Evolutionary conservation across 768 basidiomycete genomes (phyloP).

Genomic region (Boletales sp.): DNA sequence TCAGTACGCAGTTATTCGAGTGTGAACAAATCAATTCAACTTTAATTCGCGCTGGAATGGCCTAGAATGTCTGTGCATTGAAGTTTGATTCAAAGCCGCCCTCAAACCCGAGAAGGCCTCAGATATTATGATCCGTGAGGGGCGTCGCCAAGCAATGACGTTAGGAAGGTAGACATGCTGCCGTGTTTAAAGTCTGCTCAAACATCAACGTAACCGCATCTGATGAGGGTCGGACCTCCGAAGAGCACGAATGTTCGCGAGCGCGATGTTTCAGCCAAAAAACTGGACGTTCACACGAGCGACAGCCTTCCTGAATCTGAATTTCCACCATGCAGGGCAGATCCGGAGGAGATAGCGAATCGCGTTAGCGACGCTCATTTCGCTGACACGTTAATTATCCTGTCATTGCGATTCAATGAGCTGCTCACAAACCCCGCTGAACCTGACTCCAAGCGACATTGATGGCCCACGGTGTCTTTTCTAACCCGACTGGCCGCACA

Average conservation of each 20-base stretch:
- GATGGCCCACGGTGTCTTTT: slow-evolving; percentile 7
- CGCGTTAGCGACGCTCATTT: slow-evolving; percentile 3
- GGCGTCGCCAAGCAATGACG: not conserved
- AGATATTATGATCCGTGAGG: too few species aligned
- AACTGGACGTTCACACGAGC: slow-evolving; percentile 14
- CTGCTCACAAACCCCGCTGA: slow-evolving; percentile 15
- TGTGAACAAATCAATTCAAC: too few species aligned
- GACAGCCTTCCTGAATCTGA: not conserved
- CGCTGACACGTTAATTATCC: slow-evolving; percentile 14
- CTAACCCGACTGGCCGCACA: not conserved
- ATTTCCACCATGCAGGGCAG: slow-evolving; percentile 6
- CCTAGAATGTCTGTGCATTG: too few species aligned
- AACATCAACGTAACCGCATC: slow-evolving; percentile 13
- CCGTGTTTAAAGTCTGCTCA: slow-evolving; percentile 12
- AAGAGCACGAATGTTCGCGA: not conserved
- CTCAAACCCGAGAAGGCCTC: too few species aligned
- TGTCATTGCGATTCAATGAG: slow-evolving; percentile 6
- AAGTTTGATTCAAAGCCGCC: too few species aligned
- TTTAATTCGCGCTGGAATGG: too few species aligned
- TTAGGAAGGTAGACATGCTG: not conserved
- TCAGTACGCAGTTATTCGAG: not conserved
- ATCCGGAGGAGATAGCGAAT: slow-evolving; percentile 5
- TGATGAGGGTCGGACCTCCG: not conserved
- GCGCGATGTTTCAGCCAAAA: not conserved
- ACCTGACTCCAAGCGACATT: slow-evolving; percentile 6